phyloP scores from a whole-genome alignment of 805 yeast genomes.

The Schwanniomyces occidentalis region DNA sequence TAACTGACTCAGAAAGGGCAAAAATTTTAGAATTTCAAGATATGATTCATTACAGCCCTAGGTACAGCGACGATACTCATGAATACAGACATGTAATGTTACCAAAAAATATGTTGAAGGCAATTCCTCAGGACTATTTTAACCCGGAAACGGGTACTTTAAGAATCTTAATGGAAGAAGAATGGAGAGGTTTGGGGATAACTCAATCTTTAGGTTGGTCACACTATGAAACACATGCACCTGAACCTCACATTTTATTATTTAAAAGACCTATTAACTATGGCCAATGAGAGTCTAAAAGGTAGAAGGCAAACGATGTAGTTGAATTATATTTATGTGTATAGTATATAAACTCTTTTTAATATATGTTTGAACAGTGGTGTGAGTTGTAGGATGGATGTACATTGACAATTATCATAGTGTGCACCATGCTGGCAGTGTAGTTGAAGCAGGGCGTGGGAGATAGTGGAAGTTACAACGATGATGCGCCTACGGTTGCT shows the following conservation, averaged over 20 bases:
- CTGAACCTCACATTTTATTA: constrained; percentile 94
- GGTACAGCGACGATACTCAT: constrained; percentile 87
- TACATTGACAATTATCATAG: too few relatives aligned
- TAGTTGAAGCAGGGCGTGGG: too few relatives aligned
- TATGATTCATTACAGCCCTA: constrained; percentile 88
- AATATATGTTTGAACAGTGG: too few relatives aligned
- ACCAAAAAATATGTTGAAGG: constrained; percentile 93
- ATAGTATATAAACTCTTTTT: too few relatives aligned
- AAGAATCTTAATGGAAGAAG: constrained; percentile 88
- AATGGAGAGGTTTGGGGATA: constrained; percentile 98
- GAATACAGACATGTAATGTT: constrained; percentile 97
- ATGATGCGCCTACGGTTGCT: too few relatives aligned
- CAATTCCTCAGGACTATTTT: constrained; percentile 92
- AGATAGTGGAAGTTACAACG: too few relatives aligned
- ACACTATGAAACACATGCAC: constrained; percentile 96
- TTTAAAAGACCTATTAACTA: constrained; percentile 68
- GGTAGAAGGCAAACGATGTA: too few relatives aligned
- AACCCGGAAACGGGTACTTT: constrained; percentile 91
- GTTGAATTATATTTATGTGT: too few relatives aligned
- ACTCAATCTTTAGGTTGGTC: constrained; percentile 98
- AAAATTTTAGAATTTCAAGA: constrained; percentile 90
- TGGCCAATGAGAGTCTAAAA: constrained; percentile 43
- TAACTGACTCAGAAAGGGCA: constrained; percentile 81
- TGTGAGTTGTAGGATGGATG: too few relatives aligned
- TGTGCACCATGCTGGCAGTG: too few relatives aligned